Evolutionary conservation across 2,329 filamentous ascomycete genomes (phyloP), one percentile per base, ranked within the genome.

Genomic region (Trichoderma atroviride): DNA sequence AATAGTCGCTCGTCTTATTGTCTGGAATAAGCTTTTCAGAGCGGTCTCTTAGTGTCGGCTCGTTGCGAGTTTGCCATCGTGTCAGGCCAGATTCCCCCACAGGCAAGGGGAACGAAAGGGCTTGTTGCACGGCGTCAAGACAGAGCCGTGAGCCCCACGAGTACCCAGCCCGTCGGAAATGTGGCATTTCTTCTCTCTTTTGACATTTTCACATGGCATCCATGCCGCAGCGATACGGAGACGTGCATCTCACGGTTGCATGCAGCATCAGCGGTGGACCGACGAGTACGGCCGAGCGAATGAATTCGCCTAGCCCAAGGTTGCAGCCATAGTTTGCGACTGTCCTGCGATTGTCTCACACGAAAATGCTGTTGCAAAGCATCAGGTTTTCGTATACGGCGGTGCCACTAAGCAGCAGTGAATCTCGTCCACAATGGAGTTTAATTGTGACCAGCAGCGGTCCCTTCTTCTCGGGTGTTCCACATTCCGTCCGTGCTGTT

Each of bases 251-350:
- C 52, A 31, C 52, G 35, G 57, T 27, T 27, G 19, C 35, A 31
- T 37, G 31, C 31, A 33, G 31, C 9, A 35, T 47, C 52, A 33
- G 62, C 35, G 43, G n/a, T 24, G 33, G 61, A 43, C 55, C 1
- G 29, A 24, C 29, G 61, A 64, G 61, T 50, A 58, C 53, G 62
- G 62, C 37, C 62, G 53, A 29, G 22, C 52, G 52, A 35, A 24
- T 35, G 19, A 6, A n/a, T 11, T 66, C 62, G 62, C 37, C 27
- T 66, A 56, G 37, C 35, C n/a, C 19, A 50, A 50, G 53, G 62
- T 66, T 57, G 37, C 37, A 66, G 62, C 62, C 62, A 53, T 35
- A 43, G 33, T 43, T 47, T 66, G 62, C n/a, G 27, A 58, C 19
- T 27, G 29, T 29, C 62, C 37, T 22, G 37, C 35, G 27, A 27